Base-by-base conservation (phyloP, 2,329 filamentous ascomycete species). In the Drechslera avenae region DNA sequence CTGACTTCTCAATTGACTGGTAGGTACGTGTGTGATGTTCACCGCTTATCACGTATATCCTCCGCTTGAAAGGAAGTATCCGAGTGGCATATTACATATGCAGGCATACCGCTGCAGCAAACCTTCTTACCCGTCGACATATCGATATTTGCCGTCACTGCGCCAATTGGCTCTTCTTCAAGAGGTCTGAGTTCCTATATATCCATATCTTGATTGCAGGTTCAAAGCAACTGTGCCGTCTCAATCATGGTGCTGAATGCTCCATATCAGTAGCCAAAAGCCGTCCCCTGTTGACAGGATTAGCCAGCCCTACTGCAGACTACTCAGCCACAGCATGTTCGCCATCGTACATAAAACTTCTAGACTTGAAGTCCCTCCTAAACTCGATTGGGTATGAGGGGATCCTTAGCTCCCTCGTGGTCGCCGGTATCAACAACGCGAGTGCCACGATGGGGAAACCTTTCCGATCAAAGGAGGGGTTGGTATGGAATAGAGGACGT, bases 311-410 rank as follows among this genome's bases (percentile, higher is more conserved):
- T 30, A 21, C 37, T 17, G 23, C 21, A 19, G 21, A 26, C n/a
- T 13, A 33, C 45, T 35, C 39, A 41, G 31, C 45, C 31, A 42
- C 36, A 48, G n/a, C 18, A 23, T 23, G 36, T 16, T 26, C 17
- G 45, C 28, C 45, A 48, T 48, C 19, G 45, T 35, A 42, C 45
- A 48, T 42, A 18, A 42, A 17, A 23, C 37, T 42, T 42, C 37
- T 42, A 36, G 37, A 28, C 37, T 48, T 14, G 30, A 48, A 37
- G 26, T 30, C 12, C 8, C 21, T 31, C 32, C 37, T 21, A 46
- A 14, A 31, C 36, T 37, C 19, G 5, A 37, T 26, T 30, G 21
- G 35, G 19, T 32, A 34, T 18, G 21, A 37, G 18, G 28, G 8
- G 18, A 19, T 17, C 4, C 3, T 46, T 39, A 10, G 17, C 43